phyloP scores from a whole-genome alignment of 805 yeast species.

The Cyberlindnera xishuangbannaensis region DNA sequence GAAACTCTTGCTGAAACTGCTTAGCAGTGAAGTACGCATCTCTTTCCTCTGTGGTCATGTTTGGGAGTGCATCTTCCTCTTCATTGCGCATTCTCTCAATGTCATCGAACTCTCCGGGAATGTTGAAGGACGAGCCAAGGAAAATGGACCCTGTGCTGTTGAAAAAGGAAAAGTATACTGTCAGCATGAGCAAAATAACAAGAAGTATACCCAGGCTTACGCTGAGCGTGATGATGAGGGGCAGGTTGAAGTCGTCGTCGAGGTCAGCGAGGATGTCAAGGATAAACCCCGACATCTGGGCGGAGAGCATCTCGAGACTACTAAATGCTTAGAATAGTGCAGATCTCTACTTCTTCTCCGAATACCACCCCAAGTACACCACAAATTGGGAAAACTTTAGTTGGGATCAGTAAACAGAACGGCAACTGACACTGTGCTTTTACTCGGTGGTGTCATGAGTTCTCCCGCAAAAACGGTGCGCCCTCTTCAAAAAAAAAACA shows the following conservation, averaged over 20 bases:
- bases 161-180: constrained; percentile 27
- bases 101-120: constrained; percentile 59
- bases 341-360: too few species aligned
- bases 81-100: constrained; percentile 64
- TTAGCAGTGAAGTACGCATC: constrained; percentile 36
- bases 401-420: too few species aligned
- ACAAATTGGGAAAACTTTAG: too few species aligned
- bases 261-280: constrained; percentile 14
- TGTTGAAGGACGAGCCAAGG: constrained; percentile 28
- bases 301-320: too few species aligned
- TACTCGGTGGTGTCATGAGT: too few species aligned
- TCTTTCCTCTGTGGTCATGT: constrained; percentile 35
- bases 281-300: too few species aligned
- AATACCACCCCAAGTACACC: too few species aligned
- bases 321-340: too few species aligned
- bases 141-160: constrained; percentile 25
- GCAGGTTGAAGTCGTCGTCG: constrained; percentile 26
- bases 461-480: too few species aligned
- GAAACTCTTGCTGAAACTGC: constrained; percentile 29
- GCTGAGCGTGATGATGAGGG: constrained; percentile 32
- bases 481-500: too few species aligned
- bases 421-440: too few species aligned
- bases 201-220: constrained; percentile 33
- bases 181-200: constrained; percentile 26
- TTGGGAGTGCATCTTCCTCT: constrained; percentile 38